Conservation (phyloP, 2,329 filamentous ascomycete genomes). For the Falciphora oryzae region DNA sequence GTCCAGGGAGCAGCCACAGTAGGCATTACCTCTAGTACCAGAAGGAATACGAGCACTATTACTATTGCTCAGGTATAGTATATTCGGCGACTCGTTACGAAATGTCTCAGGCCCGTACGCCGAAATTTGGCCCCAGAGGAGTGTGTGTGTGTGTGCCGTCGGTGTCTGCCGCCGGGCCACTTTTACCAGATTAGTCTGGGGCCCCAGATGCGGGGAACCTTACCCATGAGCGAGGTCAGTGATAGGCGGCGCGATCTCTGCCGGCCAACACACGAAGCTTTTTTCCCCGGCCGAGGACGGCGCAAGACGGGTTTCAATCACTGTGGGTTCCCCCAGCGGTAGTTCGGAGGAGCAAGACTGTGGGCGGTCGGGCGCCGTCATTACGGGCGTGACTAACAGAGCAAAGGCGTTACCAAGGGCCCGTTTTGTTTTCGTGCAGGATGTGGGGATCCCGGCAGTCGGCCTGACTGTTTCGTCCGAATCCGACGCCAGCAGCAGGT, state of each 20-base stretch:
- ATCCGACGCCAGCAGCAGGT: background rate
- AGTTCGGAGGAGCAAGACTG: background rate
- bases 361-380: too few species aligned
- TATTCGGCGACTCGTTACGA: background rate
- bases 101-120: background rate
- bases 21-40: background rate
- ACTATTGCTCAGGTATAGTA: background rate
- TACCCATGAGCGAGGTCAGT: background rate
- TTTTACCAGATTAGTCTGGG: background rate
- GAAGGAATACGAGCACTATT: background rate
- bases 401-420: background rate
- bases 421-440: constrained; percentile 2
- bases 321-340: background rate
- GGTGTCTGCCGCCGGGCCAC: background rate
- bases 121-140: background rate
- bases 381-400: background rate
- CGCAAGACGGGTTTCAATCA: background rate
- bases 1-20: background rate
- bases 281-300: background rate
- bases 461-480: background rate
- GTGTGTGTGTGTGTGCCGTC: background rate
- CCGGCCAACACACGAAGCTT: background rate
- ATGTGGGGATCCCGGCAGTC: background rate
- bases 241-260: background rate
- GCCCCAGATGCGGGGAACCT: background rate